These are phyloP conservation scores for Aureobasidium melanogenum DNA, from an alignment of 2,329 filamentous ascomycete species.

Conservation along the genomic window DNA sequence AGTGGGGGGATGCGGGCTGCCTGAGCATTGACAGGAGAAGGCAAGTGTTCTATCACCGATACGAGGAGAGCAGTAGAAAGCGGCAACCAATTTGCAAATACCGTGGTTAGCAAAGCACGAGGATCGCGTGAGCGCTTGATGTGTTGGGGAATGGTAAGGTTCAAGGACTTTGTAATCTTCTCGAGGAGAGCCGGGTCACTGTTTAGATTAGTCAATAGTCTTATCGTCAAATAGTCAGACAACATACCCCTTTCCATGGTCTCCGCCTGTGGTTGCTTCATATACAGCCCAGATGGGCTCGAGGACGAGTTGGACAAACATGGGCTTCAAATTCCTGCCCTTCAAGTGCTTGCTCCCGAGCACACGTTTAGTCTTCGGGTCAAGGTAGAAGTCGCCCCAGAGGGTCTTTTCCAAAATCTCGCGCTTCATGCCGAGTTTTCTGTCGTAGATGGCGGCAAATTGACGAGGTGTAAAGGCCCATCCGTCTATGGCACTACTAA, in stretches of 20 bases:
- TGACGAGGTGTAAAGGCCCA: conserved; percentile 97
- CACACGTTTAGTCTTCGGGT: conserved; percentile 93
- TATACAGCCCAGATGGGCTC: conserved; percentile 97
- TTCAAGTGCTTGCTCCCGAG: conserved; percentile 87
- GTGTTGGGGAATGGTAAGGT: conserved; percentile 75
- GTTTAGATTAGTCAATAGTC: conserved; percentile 10
- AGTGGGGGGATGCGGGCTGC: conserved; percentile 69
- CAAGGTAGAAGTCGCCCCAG: conserved; percentile 94
- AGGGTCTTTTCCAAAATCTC: conserved; percentile 82
- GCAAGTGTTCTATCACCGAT: conserved; percentile 86
- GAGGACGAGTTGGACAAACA: conserved; percentile 94
- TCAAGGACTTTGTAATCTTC: conserved; percentile 90
- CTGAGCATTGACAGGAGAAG: conserved; percentile 74
- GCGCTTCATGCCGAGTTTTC: conserved; percentile 91
- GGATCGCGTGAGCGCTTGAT: conserved; percentile 76
- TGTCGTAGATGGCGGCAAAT: conserved; percentile 88
- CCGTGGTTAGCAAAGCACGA: conserved; percentile 69
- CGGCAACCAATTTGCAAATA: conserved; percentile 86
- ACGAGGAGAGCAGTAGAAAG: conserved; percentile 87
- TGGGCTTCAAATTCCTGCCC: conserved; percentile 81
- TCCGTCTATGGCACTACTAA: conserved; percentile 94
- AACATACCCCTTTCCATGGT: conserved; percentile 68
- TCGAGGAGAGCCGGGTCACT: conserved; percentile 73
- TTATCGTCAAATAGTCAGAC: conserved; percentile 9
- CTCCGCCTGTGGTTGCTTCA: conserved; percentile 75